phyloP scores from a whole-genome alignment of 208 protist genomes.

The Angomonas deanei region DNA sequence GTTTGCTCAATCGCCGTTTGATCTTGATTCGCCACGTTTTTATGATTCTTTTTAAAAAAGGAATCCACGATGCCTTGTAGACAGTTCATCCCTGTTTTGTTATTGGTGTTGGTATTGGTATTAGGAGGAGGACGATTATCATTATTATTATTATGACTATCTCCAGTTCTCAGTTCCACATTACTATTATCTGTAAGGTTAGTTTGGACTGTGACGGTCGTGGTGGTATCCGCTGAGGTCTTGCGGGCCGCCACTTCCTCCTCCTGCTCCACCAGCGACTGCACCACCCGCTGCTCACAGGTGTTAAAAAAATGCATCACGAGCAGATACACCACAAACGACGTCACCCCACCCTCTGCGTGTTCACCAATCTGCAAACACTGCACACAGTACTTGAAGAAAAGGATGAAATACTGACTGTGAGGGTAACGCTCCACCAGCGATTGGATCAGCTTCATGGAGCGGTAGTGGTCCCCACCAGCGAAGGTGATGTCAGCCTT shows the following conservation, averaged over 20 bases:
- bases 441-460: slow-evolving; percentile 69
- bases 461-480: slow-evolving; percentile 82
- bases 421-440: slow-evolving; percentile 53
- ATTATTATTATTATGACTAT: no score
- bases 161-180: not conserved
- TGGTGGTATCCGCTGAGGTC: not conserved
- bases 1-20: no score
- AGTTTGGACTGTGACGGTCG: not conserved
- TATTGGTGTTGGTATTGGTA: no score
- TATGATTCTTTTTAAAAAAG: no score
- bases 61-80: no score
- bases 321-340: slow-evolving; percentile 83
- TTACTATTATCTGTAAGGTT: not conserved
- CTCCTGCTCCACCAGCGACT: slow-evolving; percentile 12
- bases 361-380: slow-evolving; percentile 59
- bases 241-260: not conserved
- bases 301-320: slow-evolving; percentile 81
- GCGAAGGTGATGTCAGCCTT: slow-evolving; percentile 81
- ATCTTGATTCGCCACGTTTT: no score
- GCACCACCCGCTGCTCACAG: slow-evolving; percentile 28
- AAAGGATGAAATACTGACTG: slow-evolving; percentile 69
- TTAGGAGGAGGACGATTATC: no score
- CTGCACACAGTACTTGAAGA: slow-evolving; percentile 78
- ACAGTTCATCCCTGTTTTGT: no score
- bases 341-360: slow-evolving; percentile 69